Conservation (phyloP, 2,329 filamentous ascomycete species). For the Dactylellina parvicollis region DNA sequence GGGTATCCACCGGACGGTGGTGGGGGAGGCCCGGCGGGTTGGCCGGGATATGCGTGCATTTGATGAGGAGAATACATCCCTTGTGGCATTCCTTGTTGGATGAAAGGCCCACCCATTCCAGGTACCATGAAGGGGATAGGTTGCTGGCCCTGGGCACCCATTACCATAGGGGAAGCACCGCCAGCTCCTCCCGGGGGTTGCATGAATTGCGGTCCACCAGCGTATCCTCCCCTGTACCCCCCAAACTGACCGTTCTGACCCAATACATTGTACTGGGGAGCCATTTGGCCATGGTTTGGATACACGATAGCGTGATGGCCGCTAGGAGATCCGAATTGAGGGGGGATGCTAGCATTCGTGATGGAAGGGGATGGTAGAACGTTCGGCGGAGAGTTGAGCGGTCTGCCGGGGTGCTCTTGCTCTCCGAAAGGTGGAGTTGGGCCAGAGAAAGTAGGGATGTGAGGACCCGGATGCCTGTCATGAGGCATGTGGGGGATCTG, state of each 20-base stretch:
- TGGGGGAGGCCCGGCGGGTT: constrained; percentile 65
- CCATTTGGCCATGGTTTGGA: constrained; percentile 55
- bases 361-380: constrained; percentile 58
- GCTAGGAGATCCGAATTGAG: constrained; percentile 56
- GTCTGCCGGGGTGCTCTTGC: constrained; percentile 62
- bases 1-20: constrained; percentile 80
- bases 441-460: constrained; percentile 54
- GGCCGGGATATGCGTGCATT: constrained; percentile 73
- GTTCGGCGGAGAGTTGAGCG: constrained; percentile 40
- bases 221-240: constrained; percentile 53
- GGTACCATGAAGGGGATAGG: constrained; percentile 59
- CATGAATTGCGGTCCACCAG: constrained; percentile 42
- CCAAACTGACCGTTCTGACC: constrained; percentile 54
- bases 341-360: constrained; percentile 57
- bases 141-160: constrained; percentile 70
- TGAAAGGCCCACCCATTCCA: constrained; percentile 65
- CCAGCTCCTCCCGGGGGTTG: constrained; percentile 51
- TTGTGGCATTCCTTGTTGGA: constrained; percentile 71
- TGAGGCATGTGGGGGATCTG: constrained; percentile 79
- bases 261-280: constrained; percentile 58
- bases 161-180: constrained; percentile 76
- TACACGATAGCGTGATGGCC: constrained; percentile 56
- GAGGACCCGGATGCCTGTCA: constrained; percentile 70
- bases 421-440: constrained; percentile 78
- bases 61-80: constrained; percentile 82